Percentiles rank a stretch among this genome's conserved stretches.
These are phyloP conservation scores for Ajuga chamaepitys DNA, from an alignment of 257 asterid genomes.

Conservation along the genomic window DNA sequence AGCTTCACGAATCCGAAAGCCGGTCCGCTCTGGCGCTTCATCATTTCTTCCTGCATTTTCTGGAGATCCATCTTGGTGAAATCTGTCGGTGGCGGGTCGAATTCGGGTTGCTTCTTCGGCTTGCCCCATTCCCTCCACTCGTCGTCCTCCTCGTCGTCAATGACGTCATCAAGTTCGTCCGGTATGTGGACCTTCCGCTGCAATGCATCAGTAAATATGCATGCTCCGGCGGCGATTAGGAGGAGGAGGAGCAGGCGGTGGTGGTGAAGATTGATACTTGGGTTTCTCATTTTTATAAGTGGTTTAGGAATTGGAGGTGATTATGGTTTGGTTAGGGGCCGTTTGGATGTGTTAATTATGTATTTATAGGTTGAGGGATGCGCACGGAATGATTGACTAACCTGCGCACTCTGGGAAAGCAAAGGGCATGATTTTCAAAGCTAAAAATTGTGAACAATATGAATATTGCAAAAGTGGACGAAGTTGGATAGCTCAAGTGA, in stretches of 20 bases:
- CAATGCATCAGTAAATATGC: slow-evolving; percentile 28
- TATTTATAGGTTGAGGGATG: slow-evolving; percentile 20
- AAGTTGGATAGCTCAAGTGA: no score
- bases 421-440: slow-evolving; percentile 1
- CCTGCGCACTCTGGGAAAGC: slow-evolving; percentile 20
- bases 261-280: slow-evolving; percentile 3
- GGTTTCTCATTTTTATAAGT: slow-evolving; percentile 20
- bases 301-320: not conserved
- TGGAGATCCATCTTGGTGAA: slow-evolving; percentile 36
- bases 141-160: slow-evolving; percentile 84
- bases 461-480: no score
- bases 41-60: slow-evolving; percentile 60
- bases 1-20: slow-evolving; percentile 90
- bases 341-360: not conserved
- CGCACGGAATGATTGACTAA: not conserved
- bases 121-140: slow-evolving; percentile 85
- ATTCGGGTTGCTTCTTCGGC: slow-evolving; percentile 39
- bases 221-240: slow-evolving; percentile 27
- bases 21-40: slow-evolving; percentile 71
- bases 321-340: not conserved
- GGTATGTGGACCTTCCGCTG: slow-evolving; percentile 68
- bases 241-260: slow-evolving; percentile 23
- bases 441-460: no score
- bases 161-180: slow-evolving; percentile 78
- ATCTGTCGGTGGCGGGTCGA: slow-evolving; percentile 75